A percentile compares a stretch with the other conserved stretches of the same genome.
phyloP scores from a whole-genome alignment of 1,139 yeast species.

The Zygoascus sp. region DNA sequence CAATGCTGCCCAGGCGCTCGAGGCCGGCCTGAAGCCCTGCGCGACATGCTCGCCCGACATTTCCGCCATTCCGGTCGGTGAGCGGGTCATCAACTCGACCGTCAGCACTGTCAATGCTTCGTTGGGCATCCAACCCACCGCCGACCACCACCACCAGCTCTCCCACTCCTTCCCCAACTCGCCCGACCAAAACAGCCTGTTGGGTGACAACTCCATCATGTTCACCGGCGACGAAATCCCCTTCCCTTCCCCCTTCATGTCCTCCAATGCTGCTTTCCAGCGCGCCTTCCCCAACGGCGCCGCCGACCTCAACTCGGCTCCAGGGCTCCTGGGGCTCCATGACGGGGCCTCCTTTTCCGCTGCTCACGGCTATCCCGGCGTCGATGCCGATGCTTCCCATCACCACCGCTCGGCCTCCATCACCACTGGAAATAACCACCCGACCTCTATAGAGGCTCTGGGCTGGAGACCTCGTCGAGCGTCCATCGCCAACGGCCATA shows the following conservation, averaged over 20 bases:
- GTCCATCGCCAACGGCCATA: conserved; percentile 32
- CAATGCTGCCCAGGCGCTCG: conserved; percentile 42
- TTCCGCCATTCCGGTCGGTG: conserved; percentile 37
- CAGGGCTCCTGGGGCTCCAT: background rate
- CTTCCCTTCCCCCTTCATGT: conserved; percentile 5
- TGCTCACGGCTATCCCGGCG: background rate
- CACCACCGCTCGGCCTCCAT: conserved; percentile 24
- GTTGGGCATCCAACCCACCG: conserved; percentile 49
- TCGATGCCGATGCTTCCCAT: conserved; percentile 10
- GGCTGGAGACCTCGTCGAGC: conserved; percentile 31
- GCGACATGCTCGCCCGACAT: conserved; percentile 45
- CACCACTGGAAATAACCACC: conserved; percentile 16
- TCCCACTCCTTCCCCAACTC: background rate
- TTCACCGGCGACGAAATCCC: conserved; percentile 11
- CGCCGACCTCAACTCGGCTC: too few relatives aligned
- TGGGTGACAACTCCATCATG: conserved; percentile 11
- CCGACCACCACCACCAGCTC: background rate
- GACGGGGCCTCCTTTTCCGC: background rate
- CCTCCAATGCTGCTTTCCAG: background rate
- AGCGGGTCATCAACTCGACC: conserved; percentile 51
- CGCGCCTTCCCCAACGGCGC: background rate
- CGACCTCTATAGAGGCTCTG: conserved; percentile 15
- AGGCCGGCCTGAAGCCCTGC: conserved; percentile 49
- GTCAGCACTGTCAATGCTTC: conserved; percentile 54
- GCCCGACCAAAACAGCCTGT: conserved; percentile 11